These are phyloP conservation scores for Pseudomassariella vexata DNA, from an alignment of 2,329 filamentous ascomycete species.

Conservation along the genomic window DNA sequence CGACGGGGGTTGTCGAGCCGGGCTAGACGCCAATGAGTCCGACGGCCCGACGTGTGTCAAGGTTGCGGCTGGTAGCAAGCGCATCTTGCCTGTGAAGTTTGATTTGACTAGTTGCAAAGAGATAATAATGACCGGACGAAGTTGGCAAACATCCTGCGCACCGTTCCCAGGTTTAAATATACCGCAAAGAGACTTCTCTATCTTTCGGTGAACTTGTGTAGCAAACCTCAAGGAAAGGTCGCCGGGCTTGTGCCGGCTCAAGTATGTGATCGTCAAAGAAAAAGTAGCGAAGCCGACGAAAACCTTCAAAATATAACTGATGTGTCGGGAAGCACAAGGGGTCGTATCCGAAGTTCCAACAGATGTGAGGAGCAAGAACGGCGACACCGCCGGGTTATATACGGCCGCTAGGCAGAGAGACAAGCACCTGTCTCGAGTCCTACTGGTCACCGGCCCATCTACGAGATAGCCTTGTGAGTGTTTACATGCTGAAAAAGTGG, in stretches of 20 bases:
- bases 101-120: too few species aligned
- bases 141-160: too few species aligned
- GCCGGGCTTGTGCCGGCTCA: constrained; percentile 7
- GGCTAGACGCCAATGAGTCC: constrained; percentile 49
- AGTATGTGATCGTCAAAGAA: not conserved
- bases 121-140: too few species aligned
- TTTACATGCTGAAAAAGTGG: constrained; percentile 5
- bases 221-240: constrained; percentile 3
- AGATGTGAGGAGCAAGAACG: constrained; percentile 1
- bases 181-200: too few species aligned
- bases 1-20: constrained; percentile 38
- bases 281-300: constrained; percentile 1
- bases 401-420: constrained; percentile 4
- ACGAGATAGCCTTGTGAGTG: constrained; percentile 7
- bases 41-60: constrained; percentile 27
- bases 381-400: constrained; percentile 6
- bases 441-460: constrained; percentile 2
- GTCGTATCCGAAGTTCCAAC: constrained; percentile 3
- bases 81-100: constrained; percentile 16
- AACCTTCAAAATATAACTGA: not conserved
- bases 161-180: too few species aligned
- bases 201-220: too few species aligned
- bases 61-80: constrained; percentile 16
- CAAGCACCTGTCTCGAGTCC: not conserved
- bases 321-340: constrained; percentile 2